A percentile compares a stretch with the other conserved stretches of the same genome.
phyloP scores from a whole-genome alignment of 441 rosid species.

The Daphne laureola region DNA sequence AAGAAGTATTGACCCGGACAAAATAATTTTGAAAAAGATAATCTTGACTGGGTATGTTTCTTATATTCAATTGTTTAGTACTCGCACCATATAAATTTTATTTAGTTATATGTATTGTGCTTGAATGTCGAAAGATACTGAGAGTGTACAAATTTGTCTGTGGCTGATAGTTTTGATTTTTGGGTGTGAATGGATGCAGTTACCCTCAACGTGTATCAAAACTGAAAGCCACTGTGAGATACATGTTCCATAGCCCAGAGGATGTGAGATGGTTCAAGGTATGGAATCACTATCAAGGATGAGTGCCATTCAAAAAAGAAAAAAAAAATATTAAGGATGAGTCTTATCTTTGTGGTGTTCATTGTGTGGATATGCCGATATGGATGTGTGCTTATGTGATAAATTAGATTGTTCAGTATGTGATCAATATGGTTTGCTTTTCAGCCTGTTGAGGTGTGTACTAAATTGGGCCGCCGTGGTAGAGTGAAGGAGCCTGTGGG shows the following conservation, averaged over 20 bases:
- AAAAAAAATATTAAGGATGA: too few species aligned
- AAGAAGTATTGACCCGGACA: conserved; percentile 74
- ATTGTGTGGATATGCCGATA: conserved; percentile 1
- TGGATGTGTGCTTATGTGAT: not conserved
- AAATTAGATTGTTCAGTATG: conserved; percentile 10
- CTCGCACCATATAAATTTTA: not conserved
- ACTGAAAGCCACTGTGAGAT: conserved; percentile 71
- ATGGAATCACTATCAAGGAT: conserved; percentile 10
- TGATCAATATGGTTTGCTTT: conserved; percentile 2
- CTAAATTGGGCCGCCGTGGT: conserved; percentile 82
- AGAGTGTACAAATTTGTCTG: conserved; percentile 1
- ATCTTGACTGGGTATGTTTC: conserved; percentile 78
- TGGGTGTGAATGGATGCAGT: conserved; percentile 36
- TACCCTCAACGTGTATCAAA: conserved; percentile 95
- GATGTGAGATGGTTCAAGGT: conserved; percentile 99
- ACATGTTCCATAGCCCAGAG: conserved; percentile 88
- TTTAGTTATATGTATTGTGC: conserved; percentile 1
- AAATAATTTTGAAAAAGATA: conserved; percentile 77
- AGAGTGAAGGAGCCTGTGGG: conserved; percentile 91
- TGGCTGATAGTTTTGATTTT: conserved; percentile 9
- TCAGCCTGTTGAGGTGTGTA: conserved; percentile 95
- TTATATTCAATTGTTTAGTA: not conserved
- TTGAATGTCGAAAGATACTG: not conserved
- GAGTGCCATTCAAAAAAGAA: too few species aligned
- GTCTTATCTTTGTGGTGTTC: not conserved